phyloP scores from a whole-genome alignment of 805 yeast genomes.

The Monosporozyma aerobia region DNA sequence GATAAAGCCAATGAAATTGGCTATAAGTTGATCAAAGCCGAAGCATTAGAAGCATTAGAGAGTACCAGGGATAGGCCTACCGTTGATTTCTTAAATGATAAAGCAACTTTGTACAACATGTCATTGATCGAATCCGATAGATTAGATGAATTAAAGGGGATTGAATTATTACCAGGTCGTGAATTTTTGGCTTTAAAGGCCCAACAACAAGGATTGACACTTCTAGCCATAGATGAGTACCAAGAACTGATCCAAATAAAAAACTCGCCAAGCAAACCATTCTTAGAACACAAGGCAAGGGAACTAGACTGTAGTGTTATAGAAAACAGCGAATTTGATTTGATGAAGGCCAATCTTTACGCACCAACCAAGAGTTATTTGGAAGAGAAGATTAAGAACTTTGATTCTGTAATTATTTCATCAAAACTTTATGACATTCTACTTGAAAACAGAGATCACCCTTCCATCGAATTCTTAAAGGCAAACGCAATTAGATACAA shows the following conservation, averaged over 20 bases:
- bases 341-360: background rate
- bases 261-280: background rate
- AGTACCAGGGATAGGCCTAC: background rate
- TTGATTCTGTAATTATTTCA: background rate
- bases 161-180: conserved; percentile 15
- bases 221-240: background rate
- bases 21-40: background rate
- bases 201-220: background rate
- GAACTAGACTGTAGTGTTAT: background rate
- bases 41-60: background rate
- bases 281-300: background rate
- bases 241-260: background rate
- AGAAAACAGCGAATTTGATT: background rate
- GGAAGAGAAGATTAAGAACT: background rate
- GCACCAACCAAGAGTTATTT: conserved; percentile 1
- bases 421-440: background rate
- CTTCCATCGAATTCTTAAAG: conserved; percentile 1
- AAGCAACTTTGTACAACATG: conserved; percentile 3
- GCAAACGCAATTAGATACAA: conserved; percentile 10
- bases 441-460: background rate
- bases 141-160: background rate
- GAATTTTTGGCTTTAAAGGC: conserved; percentile 19
- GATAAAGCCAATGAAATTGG: background rate
- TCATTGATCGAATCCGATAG: conserved; percentile 8
- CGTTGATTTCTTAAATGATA: background rate